A percentile compares a stretch with the other conserved stretches of the same genome.
Evolutionary conservation across 2,329 filamentous ascomycete species (phyloP).

Genomic region (Neocatenulostroma microsporum): DNA sequence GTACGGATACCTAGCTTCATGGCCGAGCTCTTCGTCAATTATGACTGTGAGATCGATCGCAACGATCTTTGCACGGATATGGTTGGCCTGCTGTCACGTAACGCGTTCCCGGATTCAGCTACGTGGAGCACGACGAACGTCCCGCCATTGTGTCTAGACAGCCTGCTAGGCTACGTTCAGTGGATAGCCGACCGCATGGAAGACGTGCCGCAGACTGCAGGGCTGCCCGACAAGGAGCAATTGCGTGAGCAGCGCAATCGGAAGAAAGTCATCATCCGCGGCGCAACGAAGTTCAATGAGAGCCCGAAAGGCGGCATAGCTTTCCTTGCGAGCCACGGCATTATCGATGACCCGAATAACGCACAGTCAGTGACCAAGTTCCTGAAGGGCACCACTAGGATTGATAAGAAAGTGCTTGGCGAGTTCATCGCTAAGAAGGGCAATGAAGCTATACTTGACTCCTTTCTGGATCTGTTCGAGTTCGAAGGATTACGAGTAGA

Average conservation of each 20-base stretch:
- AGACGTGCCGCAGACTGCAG: constrained; percentile 55
- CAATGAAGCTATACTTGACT: constrained; percentile 75
- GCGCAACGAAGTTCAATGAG: constrained; percentile 88
- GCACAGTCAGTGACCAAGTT: constrained; percentile 77
- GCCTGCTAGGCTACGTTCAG: constrained; percentile 81
- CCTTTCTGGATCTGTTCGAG: constrained; percentile 81
- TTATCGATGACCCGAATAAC: constrained; percentile 69
- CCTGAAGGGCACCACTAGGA: constrained; percentile 73
- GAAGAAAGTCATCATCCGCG: constrained; percentile 84
- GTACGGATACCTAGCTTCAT: constrained; percentile 91
- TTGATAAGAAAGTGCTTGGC: constrained; percentile 85
- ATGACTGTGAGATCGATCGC: constrained; percentile 89
- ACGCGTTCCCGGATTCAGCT: constrained; percentile 91
- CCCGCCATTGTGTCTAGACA: constrained; percentile 86
- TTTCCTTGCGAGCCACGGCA: constrained; percentile 74
- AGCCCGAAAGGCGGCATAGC: constrained; percentile 82
- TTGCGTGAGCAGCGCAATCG: constrained; percentile 66
- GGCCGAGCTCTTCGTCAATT: constrained; percentile 93
- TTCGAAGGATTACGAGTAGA: constrained; percentile 82
- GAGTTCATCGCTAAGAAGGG: constrained; percentile 88
- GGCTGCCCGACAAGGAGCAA: constrained; percentile 56
- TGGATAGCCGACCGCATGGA: constrained; percentile 83
- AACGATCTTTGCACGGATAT: constrained; percentile 92
- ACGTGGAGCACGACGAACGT: constrained; percentile 99
- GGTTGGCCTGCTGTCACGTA: constrained; percentile 83